These are phyloP conservation scores for Starmera dryadoides DNA, from an alignment of 805 yeast genomes.

Conservation along the genomic window DNA sequence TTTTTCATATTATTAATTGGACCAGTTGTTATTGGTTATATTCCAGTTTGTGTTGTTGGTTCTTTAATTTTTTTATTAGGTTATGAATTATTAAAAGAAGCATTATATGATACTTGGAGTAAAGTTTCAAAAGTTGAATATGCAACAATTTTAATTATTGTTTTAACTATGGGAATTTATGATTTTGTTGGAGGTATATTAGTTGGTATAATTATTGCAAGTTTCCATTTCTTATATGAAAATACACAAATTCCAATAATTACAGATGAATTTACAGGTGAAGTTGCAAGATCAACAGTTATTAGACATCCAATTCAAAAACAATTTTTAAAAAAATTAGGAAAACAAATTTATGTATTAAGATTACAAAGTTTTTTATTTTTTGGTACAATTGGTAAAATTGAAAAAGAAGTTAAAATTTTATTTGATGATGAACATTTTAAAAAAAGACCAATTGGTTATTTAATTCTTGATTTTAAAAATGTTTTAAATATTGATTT, in stretches of 20 bases:
- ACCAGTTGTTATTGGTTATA: conserved; percentile 86
- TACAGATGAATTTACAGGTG: conserved; percentile 77
- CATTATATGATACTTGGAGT: conserved; percentile 78
- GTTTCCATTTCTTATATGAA: conserved; percentile 90
- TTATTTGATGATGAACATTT: conserved; percentile 44
- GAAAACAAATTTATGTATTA: conserved; percentile 82
- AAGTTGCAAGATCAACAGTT: conserved; percentile 85
- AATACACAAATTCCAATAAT: conserved; percentile 82
- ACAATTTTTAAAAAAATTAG: conserved; percentile 76
- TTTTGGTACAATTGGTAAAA: conserved; percentile 92
- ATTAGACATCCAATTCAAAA: conserved; percentile 86
- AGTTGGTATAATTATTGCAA: conserved; percentile 86
- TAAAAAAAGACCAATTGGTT: conserved; percentile 58
- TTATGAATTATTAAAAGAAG: conserved; percentile 81
- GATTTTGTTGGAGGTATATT: conserved; percentile 92
- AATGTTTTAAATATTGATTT: conserved; percentile 79
- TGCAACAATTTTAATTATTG: conserved; percentile 74
- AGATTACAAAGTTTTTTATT: conserved; percentile 85
- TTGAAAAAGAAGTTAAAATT: conserved; percentile 67
- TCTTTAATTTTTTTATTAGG: conserved; percentile 86
- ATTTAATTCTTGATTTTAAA: conserved; percentile 77
- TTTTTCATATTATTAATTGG: conserved; percentile 77
- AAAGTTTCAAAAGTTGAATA: conserved; percentile 73
- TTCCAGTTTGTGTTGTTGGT: conserved; percentile 95
- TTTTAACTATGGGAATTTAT: conserved; percentile 91